These are phyloP conservation scores for Panaeolus cyanescens DNA, from an alignment of 768 basidiomycete genomes.

Conservation along the genomic window DNA sequence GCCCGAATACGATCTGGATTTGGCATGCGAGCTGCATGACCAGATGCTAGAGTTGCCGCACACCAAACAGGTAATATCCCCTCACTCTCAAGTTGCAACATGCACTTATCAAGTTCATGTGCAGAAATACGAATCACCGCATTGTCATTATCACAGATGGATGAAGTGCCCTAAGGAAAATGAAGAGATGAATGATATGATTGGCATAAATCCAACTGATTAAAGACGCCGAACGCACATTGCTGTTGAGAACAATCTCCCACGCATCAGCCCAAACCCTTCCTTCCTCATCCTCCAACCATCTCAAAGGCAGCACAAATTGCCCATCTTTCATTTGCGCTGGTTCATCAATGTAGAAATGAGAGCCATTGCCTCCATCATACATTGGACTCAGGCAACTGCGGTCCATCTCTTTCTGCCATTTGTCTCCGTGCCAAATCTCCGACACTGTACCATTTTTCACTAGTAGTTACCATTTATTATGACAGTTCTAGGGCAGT, in stretches of 20 bases:
- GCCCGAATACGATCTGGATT: constrained; percentile 32
- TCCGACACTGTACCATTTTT: constrained; percentile 26
- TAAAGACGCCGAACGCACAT: neutral
- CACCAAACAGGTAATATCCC: constrained; percentile 18
- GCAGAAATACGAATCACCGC: constrained; percentile 12
- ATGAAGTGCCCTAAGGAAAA: constrained; percentile 7
- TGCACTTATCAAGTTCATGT: constrained; percentile 7
- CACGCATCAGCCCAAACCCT: constrained; percentile 15
- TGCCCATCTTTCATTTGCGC: constrained; percentile 14
- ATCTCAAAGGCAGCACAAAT: constrained; percentile 20
- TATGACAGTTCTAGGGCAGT: too few relatives aligned
- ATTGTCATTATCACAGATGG: constrained; percentile 12
- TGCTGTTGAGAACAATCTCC: constrained; percentile 7
- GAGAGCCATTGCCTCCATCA: constrained; percentile 13
- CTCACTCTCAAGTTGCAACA: constrained; percentile 13
- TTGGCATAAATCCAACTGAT: neutral
- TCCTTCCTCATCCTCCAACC: constrained; percentile 22
- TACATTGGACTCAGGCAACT: constrained; percentile 29
- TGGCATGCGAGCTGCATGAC: constrained; percentile 29
- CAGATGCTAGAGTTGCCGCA: constrained; percentile 12
- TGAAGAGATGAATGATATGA: neutral
- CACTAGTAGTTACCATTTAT: too few relatives aligned
- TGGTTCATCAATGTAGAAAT: constrained; percentile 25
- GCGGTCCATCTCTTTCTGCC: constrained; percentile 23
- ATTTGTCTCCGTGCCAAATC: constrained; percentile 31